Evolutionary conservation across 2,329 filamentous ascomycete genomes (phyloP).

Genomic region (Beauveria asiatica): DNA sequence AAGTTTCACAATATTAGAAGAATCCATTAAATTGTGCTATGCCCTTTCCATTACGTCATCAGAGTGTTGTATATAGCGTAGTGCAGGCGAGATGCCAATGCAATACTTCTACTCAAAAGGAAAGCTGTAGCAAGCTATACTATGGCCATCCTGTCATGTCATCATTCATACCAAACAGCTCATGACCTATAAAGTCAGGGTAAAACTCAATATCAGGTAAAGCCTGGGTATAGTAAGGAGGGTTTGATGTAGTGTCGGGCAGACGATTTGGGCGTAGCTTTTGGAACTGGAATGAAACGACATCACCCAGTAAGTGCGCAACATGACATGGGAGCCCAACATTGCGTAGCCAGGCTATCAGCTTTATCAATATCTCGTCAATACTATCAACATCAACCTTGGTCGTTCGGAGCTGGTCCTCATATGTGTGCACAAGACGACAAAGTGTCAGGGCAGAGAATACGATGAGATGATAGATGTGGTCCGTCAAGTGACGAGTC

Average conservation of each 20-base stretch:
- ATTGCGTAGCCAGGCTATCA: constrained; percentile 18
- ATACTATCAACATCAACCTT: constrained; percentile 13
- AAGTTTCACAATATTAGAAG: too few species aligned
- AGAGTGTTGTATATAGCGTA: too few species aligned
- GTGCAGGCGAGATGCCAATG: too few species aligned
- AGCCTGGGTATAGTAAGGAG: too few species aligned
- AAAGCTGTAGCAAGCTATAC: too few species aligned
- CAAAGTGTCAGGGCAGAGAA: constrained; percentile 20
- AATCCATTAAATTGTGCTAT: too few species aligned
- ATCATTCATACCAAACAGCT: too few species aligned
- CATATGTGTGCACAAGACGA: constrained; percentile 18
- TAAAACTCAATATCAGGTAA: too few species aligned
- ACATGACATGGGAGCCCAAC: constrained; percentile 20
- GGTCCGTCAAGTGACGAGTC: constrained; percentile 21
- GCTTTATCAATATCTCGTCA: constrained; percentile 6
- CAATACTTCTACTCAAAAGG: too few species aligned
- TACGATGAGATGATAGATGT: constrained; percentile 22
- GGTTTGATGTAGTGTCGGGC: background rate
- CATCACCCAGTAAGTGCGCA: constrained; percentile 18
- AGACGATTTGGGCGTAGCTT: constrained; percentile 12
- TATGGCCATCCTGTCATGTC: too few species aligned
- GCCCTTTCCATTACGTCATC: too few species aligned
- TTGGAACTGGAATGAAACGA: constrained; percentile 17
- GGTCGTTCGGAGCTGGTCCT: constrained; percentile 14
- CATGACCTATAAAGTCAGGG: too few species aligned